Conservation (phyloP, 257 asterid genomes). For the Mentha longifolia region DNA sequence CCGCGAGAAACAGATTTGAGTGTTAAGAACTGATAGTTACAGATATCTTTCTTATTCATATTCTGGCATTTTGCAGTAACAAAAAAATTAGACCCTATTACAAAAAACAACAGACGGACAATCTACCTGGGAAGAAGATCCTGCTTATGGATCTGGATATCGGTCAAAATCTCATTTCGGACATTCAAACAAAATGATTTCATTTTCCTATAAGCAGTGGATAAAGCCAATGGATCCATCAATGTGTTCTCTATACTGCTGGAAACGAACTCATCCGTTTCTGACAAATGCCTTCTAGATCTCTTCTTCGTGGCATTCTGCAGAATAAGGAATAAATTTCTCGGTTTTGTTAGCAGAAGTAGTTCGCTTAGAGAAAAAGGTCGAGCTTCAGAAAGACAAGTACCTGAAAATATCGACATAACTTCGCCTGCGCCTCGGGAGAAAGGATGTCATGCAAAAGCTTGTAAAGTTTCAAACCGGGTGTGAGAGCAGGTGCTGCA, state of each 20-base stretch:
- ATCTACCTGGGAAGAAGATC: constrained; percentile 86
- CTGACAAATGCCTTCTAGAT: constrained; percentile 77
- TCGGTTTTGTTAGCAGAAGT: constrained; percentile 22
- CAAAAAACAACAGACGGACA: not conserved
- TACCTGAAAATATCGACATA: constrained; percentile 93
- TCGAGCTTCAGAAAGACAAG: constrained; percentile 13
- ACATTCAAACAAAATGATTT: constrained; percentile 66
- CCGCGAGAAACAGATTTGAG: constrained; percentile 30
- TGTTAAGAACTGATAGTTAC: constrained; percentile 10
- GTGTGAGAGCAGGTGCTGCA: constrained; percentile 77
- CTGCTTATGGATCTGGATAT: constrained; percentile 77
- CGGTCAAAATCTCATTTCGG: constrained; percentile 73
- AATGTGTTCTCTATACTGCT: constrained; percentile 59
- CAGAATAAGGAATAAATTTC: constrained; percentile 32
- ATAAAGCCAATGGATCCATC: constrained; percentile 79
- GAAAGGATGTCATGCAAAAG: constrained; percentile 75
- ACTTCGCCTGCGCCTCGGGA: constrained; percentile 73
- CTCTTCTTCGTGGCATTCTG: constrained; percentile 93
- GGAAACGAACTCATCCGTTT: constrained; percentile 79
- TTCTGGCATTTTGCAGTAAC: not conserved
- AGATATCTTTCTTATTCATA: not conserved
- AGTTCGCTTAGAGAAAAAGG: constrained; percentile 11
- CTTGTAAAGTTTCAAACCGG: constrained; percentile 76
- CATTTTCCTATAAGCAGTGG: constrained; percentile 84
- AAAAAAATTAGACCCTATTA: no score